Conservation (phyloP, 2,329 filamentous ascomycete genomes). For the Penicillium hesseltinei region DNA sequence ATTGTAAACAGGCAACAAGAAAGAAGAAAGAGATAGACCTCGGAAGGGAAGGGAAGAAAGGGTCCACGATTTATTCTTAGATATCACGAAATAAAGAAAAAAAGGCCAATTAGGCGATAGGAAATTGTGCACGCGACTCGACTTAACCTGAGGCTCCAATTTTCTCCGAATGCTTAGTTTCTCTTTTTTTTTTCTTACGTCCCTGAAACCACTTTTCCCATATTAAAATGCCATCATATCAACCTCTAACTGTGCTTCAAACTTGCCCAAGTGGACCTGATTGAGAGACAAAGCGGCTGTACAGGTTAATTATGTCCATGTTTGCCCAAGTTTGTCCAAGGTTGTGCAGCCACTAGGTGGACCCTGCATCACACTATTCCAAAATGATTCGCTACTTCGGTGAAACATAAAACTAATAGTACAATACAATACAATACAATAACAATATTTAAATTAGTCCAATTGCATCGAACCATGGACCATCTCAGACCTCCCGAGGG, state of each 20-base stretch:
- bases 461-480: background rate
- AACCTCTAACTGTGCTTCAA: background rate
- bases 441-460: background rate
- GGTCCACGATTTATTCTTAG: conserved; percentile 3
- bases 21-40: background rate
- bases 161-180: conserved; percentile 1
- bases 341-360: background rate
- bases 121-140: conserved; percentile 7
- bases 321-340: background rate
- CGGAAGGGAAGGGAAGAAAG: background rate
- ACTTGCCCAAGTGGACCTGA: background rate
- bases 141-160: background rate
- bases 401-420: background rate
- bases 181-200: background rate
- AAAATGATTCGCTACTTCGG: background rate
- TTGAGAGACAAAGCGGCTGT: background rate
- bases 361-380: conserved; percentile 7
- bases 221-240: background rate
- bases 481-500: background rate
- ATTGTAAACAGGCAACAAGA: background rate
- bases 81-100: conserved; percentile 1
- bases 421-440: background rate
- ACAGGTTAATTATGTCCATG: too few species aligned
- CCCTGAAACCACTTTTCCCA: background rate
- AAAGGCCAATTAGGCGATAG: conserved; percentile 6